Percentiles rank a stretch among this genome's conserved stretches.
Evolutionary conservation across 257 asterid genomes (phyloP).

Genomic region (Solanum etuberosum): DNA sequence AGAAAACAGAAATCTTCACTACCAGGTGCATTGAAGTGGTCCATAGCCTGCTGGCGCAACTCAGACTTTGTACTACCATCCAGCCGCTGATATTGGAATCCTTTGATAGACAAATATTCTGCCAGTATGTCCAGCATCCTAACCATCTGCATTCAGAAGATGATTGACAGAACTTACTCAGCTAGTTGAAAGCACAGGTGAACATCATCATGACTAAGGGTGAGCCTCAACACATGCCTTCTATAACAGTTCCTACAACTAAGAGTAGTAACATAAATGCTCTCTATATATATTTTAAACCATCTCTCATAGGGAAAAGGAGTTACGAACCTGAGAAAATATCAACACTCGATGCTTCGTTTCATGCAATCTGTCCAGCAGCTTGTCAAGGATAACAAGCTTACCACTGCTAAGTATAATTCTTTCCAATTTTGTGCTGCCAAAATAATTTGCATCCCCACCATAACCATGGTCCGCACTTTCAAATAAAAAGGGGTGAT

Average conservation of each 20-base stretch:
- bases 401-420: conserved; percentile 92
- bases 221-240: background rate
- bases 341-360: conserved; percentile 92
- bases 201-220: background rate
- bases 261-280: background rate
- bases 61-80: conserved; percentile 99
- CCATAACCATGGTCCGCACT: conserved; percentile 99
- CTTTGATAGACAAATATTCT: conserved; percentile 81
- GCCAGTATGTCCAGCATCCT: conserved; percentile 96
- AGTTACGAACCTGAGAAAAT: conserved; percentile 84
- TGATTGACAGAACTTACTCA: background rate
- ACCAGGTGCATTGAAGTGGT: conserved; percentile 94
- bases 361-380: conserved; percentile 76
- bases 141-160: conserved; percentile 67
- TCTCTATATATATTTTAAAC: background rate
- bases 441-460: conserved; percentile 72
- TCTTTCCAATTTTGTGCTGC: conserved; percentile 84
- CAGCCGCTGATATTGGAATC: conserved; percentile 93
- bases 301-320: background rate
- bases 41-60: conserved; percentile 98
- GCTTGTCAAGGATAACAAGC: conserved; percentile 88
- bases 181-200: background rate
- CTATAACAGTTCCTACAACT: background rate
- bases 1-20: conserved; percentile 99
- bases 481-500: conserved; percentile 95